These are phyloP conservation scores for Ophiostoma sp. DNA, from an alignment of 2,329 filamentous ascomycete species.

Conservation along the genomic window DNA sequence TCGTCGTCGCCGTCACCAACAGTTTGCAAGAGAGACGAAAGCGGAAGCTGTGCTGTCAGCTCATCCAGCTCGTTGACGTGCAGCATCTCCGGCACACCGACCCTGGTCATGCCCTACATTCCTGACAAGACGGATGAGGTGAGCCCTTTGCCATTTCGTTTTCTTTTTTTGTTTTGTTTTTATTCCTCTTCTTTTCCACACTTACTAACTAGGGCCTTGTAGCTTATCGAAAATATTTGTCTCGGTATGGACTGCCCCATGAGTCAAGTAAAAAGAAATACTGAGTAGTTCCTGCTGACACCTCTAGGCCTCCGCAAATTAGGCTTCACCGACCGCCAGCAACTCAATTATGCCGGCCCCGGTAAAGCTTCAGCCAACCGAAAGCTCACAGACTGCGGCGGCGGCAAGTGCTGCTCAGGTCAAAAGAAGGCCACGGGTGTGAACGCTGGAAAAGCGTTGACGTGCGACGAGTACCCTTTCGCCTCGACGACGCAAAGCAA, in stretches of 20 bases:
- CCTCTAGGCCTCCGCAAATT: not conserved
- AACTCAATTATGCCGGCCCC: not conserved
- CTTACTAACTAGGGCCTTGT: not conserved
- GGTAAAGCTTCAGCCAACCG: not conserved
- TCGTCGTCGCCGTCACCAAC: not conserved
- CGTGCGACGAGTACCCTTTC: conserved; percentile 11
- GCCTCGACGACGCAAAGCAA: conserved; percentile 15
- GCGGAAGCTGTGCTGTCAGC: not conserved
- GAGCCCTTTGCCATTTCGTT: not conserved
- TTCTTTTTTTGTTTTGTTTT: not conserved
- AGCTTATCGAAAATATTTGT: not conserved
- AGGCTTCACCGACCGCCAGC: not conserved
- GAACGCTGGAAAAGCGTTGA: not conserved
- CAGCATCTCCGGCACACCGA: not conserved
- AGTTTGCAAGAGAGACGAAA: not conserved
- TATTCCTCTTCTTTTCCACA: not conserved
- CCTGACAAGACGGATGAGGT: not conserved
- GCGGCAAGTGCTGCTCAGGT: not conserved
- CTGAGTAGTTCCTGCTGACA: not conserved
- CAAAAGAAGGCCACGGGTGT: not conserved
- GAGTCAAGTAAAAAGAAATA: not conserved
- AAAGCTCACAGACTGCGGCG: not conserved
- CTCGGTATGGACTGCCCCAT: not conserved
- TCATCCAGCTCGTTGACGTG: not conserved
- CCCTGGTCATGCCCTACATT: not conserved